Conservation (phyloP, 2,329 filamentous ascomycete species). For the Trichophyton rubrum region DNA sequence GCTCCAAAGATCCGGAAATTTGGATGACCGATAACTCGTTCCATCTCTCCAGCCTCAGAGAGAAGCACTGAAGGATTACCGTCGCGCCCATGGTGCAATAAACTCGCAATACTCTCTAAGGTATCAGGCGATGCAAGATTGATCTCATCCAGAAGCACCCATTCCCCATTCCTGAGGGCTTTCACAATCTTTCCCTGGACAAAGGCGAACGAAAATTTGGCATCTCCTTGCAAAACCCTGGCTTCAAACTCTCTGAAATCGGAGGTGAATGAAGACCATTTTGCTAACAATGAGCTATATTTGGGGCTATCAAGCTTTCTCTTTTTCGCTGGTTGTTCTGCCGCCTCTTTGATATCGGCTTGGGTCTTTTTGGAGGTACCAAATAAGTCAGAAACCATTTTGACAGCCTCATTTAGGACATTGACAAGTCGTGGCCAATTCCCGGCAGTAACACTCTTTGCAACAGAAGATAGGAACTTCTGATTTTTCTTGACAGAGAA, state of each 20-base stretch:
- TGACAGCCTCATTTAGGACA: conserved; percentile 77
- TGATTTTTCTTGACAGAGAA: conserved; percentile 83
- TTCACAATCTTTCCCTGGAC: conserved; percentile 93
- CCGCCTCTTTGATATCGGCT: conserved; percentile 28
- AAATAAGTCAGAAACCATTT: conserved; percentile 67
- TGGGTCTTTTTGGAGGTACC: conserved; percentile 38
- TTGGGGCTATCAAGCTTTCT: conserved; percentile 46
- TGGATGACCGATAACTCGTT: conserved; percentile 76
- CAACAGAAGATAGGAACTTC: conserved; percentile 68
- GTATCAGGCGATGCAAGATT: conserved; percentile 93
- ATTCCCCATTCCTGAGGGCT: conserved; percentile 89
- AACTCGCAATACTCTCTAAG: conserved; percentile 80
- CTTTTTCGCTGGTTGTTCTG: conserved; percentile 57
- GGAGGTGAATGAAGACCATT: conserved; percentile 70
- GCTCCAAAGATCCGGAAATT: conserved; percentile 94
- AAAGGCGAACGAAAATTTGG: conserved; percentile 85
- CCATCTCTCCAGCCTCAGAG: conserved; percentile 85
- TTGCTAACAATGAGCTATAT: conserved; percentile 44
- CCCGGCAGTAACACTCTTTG: conserved; percentile 64
- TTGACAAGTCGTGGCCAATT: conserved; percentile 81
- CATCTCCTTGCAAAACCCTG: conserved; percentile 58
- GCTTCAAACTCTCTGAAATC: conserved; percentile 67
- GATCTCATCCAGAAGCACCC: conserved; percentile 94
- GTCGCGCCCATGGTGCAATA: conserved; percentile 61
- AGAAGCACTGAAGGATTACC: conserved; percentile 71